phyloP scores from a whole-genome alignment of 2,329 filamentous ascomycete species.

The Aspergillus sp. region DNA sequence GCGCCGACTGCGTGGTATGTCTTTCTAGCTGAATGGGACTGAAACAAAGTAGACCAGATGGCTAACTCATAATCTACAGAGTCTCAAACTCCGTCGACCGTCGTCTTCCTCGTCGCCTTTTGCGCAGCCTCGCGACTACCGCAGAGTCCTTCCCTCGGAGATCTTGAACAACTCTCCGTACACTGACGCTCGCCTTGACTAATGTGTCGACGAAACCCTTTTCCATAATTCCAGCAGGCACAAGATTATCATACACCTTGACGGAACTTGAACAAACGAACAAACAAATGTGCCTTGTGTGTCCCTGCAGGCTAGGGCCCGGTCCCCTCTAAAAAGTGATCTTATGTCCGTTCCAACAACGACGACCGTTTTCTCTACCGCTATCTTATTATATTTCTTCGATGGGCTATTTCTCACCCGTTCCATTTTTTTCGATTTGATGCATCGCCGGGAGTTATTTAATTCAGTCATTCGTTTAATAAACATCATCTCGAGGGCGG shows the following conservation, averaged over 20 bases:
- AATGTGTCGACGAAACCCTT: background rate
- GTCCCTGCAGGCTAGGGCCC: constrained; percentile 9
- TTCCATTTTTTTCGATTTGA: constrained; percentile 4
- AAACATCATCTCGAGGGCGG: constrained; percentile 16
- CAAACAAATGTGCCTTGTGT: too few species aligned
- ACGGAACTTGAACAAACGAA: too few species aligned
- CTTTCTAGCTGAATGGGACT: background rate
- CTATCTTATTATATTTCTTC: background rate
- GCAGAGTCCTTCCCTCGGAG: constrained; percentile 27
- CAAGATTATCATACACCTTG: too few species aligned
- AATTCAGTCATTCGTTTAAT: constrained; percentile 8
- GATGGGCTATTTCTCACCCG: constrained; percentile 3
- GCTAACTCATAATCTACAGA: constrained; percentile 11
- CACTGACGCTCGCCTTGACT: constrained; percentile 9
- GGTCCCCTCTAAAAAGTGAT: constrained; percentile 4
- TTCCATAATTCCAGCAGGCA: background rate
- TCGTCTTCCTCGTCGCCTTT: constrained; percentile 32
- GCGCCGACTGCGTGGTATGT: constrained; percentile 39
- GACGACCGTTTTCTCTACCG: background rate
- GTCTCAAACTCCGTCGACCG: constrained; percentile 32
- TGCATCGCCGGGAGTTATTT: constrained; percentile 27
- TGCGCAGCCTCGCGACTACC: constrained; percentile 32
- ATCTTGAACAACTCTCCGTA: constrained; percentile 21
- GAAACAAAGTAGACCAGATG: background rate
- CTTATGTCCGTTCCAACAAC: background rate